Conservation (phyloP, 2,329 filamentous ascomycete genomes). For the Clonostachys byssicola region DNA sequence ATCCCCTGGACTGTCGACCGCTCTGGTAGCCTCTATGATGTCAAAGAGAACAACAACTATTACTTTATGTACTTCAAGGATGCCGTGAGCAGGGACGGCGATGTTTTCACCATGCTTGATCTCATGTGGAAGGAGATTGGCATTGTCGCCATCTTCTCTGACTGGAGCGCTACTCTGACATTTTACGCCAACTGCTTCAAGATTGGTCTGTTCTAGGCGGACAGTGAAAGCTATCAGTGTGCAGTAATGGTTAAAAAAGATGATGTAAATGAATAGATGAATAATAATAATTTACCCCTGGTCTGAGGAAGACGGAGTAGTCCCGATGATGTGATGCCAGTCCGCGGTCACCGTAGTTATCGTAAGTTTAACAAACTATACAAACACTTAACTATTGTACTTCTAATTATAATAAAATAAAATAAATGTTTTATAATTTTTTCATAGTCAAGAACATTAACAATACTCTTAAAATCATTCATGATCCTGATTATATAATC, state of each 20-base stretch:
- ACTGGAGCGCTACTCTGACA: slow-evolving; percentile 66
- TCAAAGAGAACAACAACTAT: slow-evolving; percentile 39
- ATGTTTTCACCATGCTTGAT: slow-evolving; percentile 63
- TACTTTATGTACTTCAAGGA: slow-evolving; percentile 54
- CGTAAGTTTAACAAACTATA: background rate
- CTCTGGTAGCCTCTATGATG: slow-evolving; percentile 51
- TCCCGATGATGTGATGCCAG: too few species aligned
- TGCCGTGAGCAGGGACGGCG: slow-evolving; percentile 57
- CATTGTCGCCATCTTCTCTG: slow-evolving; percentile 59
- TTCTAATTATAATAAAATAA: too few species aligned
- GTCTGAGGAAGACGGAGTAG: too few species aligned
- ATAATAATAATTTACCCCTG: too few species aligned
- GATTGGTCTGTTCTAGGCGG: slow-evolving; percentile 7
- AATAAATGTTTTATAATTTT: background rate
- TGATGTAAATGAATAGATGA: background rate
- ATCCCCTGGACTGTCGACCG: slow-evolving; percentile 68
- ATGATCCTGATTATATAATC: background rate
- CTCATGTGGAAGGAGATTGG: slow-evolving; percentile 58
- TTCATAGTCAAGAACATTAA: background rate
- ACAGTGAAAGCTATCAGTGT: too few species aligned
- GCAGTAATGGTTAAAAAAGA: background rate
- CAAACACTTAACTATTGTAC: slow-evolving; percentile 1
- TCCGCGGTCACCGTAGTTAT: background rate
- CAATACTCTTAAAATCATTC: background rate
- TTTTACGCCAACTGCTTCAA: slow-evolving; percentile 71